Evolutionary conservation across 1,139 yeast species (phyloP), one percentile per base, ranked within the genome.

Genomic region (Debaryomyces nepalensis): DNA sequence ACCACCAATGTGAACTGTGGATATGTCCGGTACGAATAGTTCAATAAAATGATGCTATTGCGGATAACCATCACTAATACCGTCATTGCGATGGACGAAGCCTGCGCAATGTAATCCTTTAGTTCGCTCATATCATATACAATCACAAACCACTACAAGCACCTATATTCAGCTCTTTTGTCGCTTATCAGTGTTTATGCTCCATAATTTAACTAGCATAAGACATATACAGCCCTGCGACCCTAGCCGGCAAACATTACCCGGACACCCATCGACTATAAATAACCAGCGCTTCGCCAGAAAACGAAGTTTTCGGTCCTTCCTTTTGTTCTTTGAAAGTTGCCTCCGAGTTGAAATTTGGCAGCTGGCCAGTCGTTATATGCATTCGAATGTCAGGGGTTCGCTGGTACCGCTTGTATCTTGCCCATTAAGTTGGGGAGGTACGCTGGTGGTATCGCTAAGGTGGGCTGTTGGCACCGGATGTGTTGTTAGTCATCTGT

Each of bases 381-480:
- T 30, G 29, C 14, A n/a, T 21, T 26, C 6, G 37, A 9, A 9
- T 8, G 32, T 21, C 53, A 53, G 53, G 42, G 46, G 43, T 46
- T 33, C 30, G 35, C 41, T 31, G 24, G 37, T 38, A 42, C 48
- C 41, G 43, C 39, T 41, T 44, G 45, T 39, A 47, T 50, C 57
- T 70, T 73, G 80, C 80, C 79, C 75, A 76, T 77, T 77, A 57
- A 61, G 48, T 77, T 76, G 75, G 80, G 81, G 68, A 66, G 63
- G 55, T 46, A 46, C 46, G 44, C 46, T 41, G 42, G 42, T 46
- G 46, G 31, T 48, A 20, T 48, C 47, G 61, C 55, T 48, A 50
- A 59, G 48, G 39, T 35, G 27, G 44, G 39, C 39, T 26, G 26
- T 22, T 29, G 43, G 43, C 33, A 26, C 40, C 42, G 43, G 41